A percentile compares a stretch with the other conserved stretches of the same genome.
Conservation (phyloP, 805 yeast species). For the Nakazawaea populi region DNA sequence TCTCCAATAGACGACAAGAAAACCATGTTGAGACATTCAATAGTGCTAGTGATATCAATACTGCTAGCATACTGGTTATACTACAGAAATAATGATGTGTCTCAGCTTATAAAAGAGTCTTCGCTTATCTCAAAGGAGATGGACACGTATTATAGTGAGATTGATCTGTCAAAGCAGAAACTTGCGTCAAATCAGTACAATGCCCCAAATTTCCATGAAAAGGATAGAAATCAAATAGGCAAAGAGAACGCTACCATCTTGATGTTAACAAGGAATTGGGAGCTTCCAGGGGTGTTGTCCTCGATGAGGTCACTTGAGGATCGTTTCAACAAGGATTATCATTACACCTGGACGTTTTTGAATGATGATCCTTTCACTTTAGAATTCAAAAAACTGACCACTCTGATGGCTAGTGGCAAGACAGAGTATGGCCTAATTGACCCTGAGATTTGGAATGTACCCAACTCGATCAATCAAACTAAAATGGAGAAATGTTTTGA, state of each 20-base stretch:
- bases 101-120: background rate
- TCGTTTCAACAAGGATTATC: conserved; percentile 58
- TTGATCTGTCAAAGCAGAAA: conserved; percentile 21
- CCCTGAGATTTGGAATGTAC: conserved; percentile 70
- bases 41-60: background rate
- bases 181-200: conserved; percentile 34
- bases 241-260: conserved; percentile 78
- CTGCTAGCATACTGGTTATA: background rate
- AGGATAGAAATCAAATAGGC: conserved; percentile 36
- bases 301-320: conserved; percentile 79
- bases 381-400: conserved; percentile 55
- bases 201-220: conserved; percentile 17
- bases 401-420: conserved; percentile 58
- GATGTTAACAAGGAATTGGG: conserved; percentile 84
- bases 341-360: conserved; percentile 75
- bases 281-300: conserved; percentile 62
- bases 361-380: conserved; percentile 67
- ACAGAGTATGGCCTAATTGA: conserved; percentile 67
- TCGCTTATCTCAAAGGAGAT: background rate
- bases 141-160: background rate
- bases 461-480: conserved; percentile 60
- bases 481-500: conserved; percentile 40
- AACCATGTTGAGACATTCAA: background rate
- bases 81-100: background rate
- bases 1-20: background rate